Conservation (phyloP, 306 rosid species). For the Citrullus colocynthis region DNA sequence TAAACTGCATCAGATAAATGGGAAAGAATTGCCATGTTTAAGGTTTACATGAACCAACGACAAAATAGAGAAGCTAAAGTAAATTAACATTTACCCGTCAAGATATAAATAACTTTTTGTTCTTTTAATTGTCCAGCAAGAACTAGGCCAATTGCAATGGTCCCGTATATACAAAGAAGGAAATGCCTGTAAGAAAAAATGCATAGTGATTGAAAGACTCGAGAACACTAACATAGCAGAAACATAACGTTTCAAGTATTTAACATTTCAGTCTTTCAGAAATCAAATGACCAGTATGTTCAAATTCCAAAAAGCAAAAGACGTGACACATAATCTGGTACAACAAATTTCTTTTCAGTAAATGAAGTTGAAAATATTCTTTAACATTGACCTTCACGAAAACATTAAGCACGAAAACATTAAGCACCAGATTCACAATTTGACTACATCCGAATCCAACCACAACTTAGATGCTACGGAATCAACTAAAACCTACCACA, state of each 20-base stretch:
- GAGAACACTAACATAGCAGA: neutral
- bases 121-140: conserved; percentile 73
- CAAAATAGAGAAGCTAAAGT: neutral
- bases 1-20: conserved; percentile 44
- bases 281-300: neutral
- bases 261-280: neutral
- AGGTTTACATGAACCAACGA: neutral
- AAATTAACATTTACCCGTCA: conserved; percentile 51
- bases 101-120: conserved; percentile 45
- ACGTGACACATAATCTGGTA: neutral
- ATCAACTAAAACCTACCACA: conserved; percentile 61
- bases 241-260: neutral
- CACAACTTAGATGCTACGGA: conserved; percentile 3
- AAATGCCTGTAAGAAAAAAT: conserved; percentile 65
- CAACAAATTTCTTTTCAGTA: neutral
- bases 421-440: neutral
- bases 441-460: neutral
- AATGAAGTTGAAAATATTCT: neutral
- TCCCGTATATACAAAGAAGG: conserved; percentile 71
- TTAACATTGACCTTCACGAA: neutral
- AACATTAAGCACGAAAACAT: neutral
- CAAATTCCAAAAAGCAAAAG: neutral
- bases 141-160: conserved; percentile 49
- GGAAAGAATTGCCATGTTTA: neutral
- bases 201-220: conserved; percentile 8